A percentile compares a stretch with the other conserved stretches of the same genome.
Evolutionary conservation across 106 monocot genomes (phyloP).

Genomic region (Dioscorea zingiberensis): DNA sequence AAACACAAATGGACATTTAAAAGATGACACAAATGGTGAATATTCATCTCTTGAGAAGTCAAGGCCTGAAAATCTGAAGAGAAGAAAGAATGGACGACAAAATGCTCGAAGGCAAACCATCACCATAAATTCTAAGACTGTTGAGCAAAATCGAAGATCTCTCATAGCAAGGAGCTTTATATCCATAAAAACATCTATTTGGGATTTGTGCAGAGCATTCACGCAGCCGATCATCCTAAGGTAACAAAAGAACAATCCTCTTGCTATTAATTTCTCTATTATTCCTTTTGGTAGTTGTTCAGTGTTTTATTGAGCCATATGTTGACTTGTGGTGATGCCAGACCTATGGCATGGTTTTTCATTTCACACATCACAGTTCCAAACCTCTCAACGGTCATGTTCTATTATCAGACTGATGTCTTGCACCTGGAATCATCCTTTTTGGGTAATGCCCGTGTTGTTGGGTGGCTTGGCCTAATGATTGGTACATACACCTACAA

Average conservation of each 20-base stretch:
- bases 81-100: conserved; percentile 21
- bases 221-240: conserved; percentile 58
- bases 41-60: conserved; percentile 9
- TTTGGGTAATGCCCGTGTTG: conserved; percentile 64
- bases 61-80: conserved; percentile 20
- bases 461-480: conserved; percentile 81
- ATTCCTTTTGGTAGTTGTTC: background rate
- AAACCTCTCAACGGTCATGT: conserved; percentile 77
- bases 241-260: conserved; percentile 14
- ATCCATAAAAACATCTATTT: conserved; percentile 45
- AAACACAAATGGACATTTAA: conserved; percentile 5
- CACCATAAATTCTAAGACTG: conserved; percentile 14
- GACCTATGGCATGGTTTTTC: conserved; percentile 92
- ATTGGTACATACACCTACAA: conserved; percentile 69
- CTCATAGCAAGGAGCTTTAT: conserved; percentile 11
- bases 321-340: conserved; percentile 14
- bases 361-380: conserved; percentile 60
- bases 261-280: background rate
- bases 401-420: conserved; percentile 79
- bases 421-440: conserved; percentile 74
- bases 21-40: conserved; percentile 5
- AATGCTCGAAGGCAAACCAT: conserved; percentile 9
- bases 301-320: background rate
- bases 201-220: conserved; percentile 44
- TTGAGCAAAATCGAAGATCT: conserved; percentile 9